These are phyloP conservation scores for Volvox carteri DNA, from an alignment of 163 green algal species.

Conservation along the genomic window DNA sequence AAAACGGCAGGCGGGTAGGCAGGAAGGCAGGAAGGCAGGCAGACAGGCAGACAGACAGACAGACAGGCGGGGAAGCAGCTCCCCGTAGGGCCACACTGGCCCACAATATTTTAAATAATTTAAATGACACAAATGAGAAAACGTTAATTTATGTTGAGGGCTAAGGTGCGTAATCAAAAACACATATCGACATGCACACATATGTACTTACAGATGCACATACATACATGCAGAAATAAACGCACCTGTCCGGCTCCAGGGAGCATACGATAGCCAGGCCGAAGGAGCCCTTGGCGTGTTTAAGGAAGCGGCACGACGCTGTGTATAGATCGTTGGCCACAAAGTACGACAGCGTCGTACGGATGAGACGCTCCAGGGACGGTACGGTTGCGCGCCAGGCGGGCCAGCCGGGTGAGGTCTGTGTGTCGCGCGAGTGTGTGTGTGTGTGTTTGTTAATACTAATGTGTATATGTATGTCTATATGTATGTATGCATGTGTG, in stretches of 20 bases:
- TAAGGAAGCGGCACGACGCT: slow-evolving; percentile 44
- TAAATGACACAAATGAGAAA: too few relatives aligned
- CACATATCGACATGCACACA: not conserved
- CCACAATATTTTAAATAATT: too few relatives aligned
- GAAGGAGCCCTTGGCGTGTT: slow-evolving; percentile 47
- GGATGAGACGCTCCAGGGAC: slow-evolving; percentile 3
- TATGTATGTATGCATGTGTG: not conserved
- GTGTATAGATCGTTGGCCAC: slow-evolving; percentile 46
- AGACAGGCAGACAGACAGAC: not conserved
- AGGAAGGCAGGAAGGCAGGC: not conserved
- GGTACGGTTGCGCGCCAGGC: slow-evolving; percentile 16
- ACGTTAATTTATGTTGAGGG: too few relatives aligned
- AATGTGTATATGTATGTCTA: too few relatives aligned
- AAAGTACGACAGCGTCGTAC: slow-evolving; percentile 46
- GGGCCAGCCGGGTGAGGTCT: slow-evolving; percentile 20
- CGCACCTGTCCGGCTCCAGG: slow-evolving; percentile 38
- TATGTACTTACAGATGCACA: not conserved
- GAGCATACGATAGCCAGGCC: slow-evolving; percentile 42
- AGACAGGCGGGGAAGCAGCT: not conserved
- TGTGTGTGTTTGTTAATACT: not conserved
- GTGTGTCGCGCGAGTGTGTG: not conserved
- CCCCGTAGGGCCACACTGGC: too few relatives aligned
- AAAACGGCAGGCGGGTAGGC: too few relatives aligned
- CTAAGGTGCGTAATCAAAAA: not conserved
- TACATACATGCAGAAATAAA: not conserved